Evolutionary conservation across 208 protist genomes (phyloP), one percentile per base, ranked within the genome.

Genomic region (Paratrypanosoma confusum): DNA sequence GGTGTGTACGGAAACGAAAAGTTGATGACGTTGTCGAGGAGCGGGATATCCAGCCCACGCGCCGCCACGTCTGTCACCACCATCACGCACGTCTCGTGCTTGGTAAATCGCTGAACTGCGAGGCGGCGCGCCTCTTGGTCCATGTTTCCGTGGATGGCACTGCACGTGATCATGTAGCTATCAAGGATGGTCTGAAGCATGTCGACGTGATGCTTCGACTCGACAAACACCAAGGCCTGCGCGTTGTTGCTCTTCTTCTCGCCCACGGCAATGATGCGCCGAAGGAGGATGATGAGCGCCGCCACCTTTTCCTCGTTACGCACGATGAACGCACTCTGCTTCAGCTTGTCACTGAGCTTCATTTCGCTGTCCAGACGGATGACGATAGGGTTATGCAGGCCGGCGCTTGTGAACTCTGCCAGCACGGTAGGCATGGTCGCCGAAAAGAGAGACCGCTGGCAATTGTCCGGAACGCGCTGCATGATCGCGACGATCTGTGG

Each of bases 31-130:
- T 98, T 96, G 68, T 99, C 96, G 0, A 99, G 71, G 26, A 98
- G 56, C 22, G 98, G 97, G 34, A 99, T 75, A 70, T 99, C 98
- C 3, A 99, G 67, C 64, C 98, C 98, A 59, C 98, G 91, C 5
- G 98, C 97, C 1, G 98, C 98, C 3, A 99, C 91, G 71, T 99
- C 98, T 2, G 98, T 99, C 6, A 99, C 97, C 13, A 99, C 39
- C 58, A 99, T 88, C 13, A 99, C 60, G 38, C 61, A 67, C 13
- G 84, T 84, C 41, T 90, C 41, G 0, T 73, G 68, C 42, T 77
- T 71, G 24, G 87, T 49, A 57, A 99, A 99, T 39, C 77, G 79
- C 17, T 56, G 83, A 16, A 99, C 61, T 27, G 96, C 93, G 16
- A 96, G 89, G 17, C 90, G 96, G 31, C 97, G 85, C 16, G 95